Evolutionary conservation across 164 flowering plant species (phyloP).

Genomic region (Berberis thunbergii): DNA sequence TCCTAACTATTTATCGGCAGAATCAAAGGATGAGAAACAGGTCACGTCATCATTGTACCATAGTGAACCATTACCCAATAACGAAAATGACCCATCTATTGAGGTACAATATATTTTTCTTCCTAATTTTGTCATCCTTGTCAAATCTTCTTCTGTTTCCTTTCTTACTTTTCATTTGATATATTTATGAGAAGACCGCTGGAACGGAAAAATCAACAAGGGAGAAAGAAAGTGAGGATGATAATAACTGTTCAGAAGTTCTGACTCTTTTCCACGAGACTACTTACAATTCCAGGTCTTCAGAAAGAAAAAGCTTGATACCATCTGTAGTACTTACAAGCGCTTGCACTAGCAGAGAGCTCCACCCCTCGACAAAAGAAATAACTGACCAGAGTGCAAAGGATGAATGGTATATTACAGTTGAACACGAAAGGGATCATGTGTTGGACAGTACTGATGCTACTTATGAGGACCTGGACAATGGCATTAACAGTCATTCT

Average conservation of each 20-base stretch:
- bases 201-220: conserved; percentile 8
- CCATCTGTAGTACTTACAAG: conserved; percentile 18
- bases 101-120: too few relatives aligned
- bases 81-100: too few relatives aligned
- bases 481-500: conserved; percentile 17
- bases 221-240: conserved; percentile 26
- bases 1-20: conserved; percentile 23
- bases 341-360: conserved; percentile 31
- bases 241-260: conserved; percentile 37
- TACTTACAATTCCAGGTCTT: conserved; percentile 33
- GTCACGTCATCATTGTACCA: too few relatives aligned
- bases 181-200: too few relatives aligned
- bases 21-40: conserved; percentile 39
- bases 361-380: conserved; percentile 33
- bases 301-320: conserved; percentile 25
- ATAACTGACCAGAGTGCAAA: conserved; percentile 16
- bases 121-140: too few relatives aligned
- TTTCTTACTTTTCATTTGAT: too few relatives aligned
- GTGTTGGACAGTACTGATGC: conserved; percentile 18
- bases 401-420: conserved; percentile 25
- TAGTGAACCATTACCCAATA: too few relatives aligned
- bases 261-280: conserved; percentile 38
- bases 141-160: too few relatives aligned
- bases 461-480: conserved; percentile 21
- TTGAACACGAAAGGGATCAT: conserved; percentile 18